These are phyloP conservation scores for Colletotrichum sp. DNA, from an alignment of 2,329 filamentous ascomycete species.

Conservation along the genomic window DNA sequence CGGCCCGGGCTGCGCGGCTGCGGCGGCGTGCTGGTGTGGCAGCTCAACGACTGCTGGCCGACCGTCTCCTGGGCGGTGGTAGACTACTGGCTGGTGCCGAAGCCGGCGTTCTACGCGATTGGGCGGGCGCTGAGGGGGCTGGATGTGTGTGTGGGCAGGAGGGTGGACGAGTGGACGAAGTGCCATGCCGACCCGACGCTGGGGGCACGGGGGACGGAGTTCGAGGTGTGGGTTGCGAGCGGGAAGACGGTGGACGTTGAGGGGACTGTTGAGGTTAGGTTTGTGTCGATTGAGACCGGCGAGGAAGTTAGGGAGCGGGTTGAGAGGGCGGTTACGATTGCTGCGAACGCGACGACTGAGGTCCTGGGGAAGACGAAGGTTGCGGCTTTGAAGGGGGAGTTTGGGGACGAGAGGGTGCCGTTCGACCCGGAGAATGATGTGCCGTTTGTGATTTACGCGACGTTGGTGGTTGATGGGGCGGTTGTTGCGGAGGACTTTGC, in stretches of 20 bases:
- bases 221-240: slow-evolving; percentile 50
- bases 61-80: slow-evolving; percentile 70
- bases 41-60: slow-evolving; percentile 75
- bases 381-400: not conserved
- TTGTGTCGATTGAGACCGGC: slow-evolving; percentile 46
- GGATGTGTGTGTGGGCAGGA: slow-evolving; percentile 59
- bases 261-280: slow-evolving; percentile 36
- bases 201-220: slow-evolving; percentile 40
- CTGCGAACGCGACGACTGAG: slow-evolving; percentile 44
- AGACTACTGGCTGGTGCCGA: slow-evolving; percentile 21
- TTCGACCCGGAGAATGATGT: slow-evolving; percentile 42
- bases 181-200: slow-evolving; percentile 46
- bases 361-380: slow-evolving; percentile 37
- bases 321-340: slow-evolving; percentile 26
- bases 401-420: slow-evolving; percentile 25
- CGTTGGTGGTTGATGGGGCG: slow-evolving; percentile 40
- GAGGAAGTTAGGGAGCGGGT: slow-evolving; percentile 33
- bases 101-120: slow-evolving; percentile 31
- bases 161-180: slow-evolving; percentile 48
- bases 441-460: slow-evolving; percentile 53
- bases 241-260: slow-evolving; percentile 27
- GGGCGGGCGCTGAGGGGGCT: slow-evolving; percentile 64
- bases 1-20: slow-evolving; percentile 61
- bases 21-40: slow-evolving; percentile 71
- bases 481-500: slow-evolving; percentile 54